These are phyloP conservation scores for Podaxis mareebaensis DNA, from an alignment of 768 basidiomycete genomes.

Conservation along the genomic window DNA sequence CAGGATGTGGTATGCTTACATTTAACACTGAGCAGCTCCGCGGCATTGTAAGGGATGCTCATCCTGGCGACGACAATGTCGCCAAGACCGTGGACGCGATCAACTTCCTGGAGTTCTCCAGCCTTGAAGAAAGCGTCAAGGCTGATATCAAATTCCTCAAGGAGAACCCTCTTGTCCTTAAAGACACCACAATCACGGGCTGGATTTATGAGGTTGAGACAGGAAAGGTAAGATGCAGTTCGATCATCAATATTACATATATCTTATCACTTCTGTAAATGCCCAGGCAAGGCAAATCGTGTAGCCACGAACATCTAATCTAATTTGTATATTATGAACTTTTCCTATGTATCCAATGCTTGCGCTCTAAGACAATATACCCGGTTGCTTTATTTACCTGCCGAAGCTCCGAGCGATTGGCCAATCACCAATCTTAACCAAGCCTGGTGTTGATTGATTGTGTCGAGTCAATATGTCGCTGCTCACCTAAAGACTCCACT, in stretches of 20 bases:
- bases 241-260: not conserved
- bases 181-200: conserved; percentile 56
- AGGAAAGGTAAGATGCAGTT: conserved; percentile 46
- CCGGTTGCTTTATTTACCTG: not conserved
- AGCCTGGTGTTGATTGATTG: conserved; percentile 1
- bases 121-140: conserved; percentile 54
- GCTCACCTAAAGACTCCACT: not conserved
- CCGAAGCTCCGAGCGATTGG: not conserved
- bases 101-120: conserved; percentile 55
- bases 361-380: not conserved
- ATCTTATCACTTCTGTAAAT: not conserved
- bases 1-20: conserved; percentile 71
- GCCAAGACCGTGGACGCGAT: conserved; percentile 39
- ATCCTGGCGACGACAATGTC: conserved; percentile 33
- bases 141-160: conserved; percentile 60
- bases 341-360: not conserved
- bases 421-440: not conserved
- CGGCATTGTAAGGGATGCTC: conserved; percentile 46
- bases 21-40: conserved; percentile 55
- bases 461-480: not conserved
- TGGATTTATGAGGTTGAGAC: conserved; percentile 69
- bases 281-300: conserved; percentile 8
- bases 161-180: conserved; percentile 53
- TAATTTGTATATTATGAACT: not conserved
- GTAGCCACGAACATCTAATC: not conserved